Percentiles rank a stretch among this genome's conserved stretches.
phyloP scores from a whole-genome alignment of 805 yeast species.

The Starmerella gropengiesseri region DNA sequence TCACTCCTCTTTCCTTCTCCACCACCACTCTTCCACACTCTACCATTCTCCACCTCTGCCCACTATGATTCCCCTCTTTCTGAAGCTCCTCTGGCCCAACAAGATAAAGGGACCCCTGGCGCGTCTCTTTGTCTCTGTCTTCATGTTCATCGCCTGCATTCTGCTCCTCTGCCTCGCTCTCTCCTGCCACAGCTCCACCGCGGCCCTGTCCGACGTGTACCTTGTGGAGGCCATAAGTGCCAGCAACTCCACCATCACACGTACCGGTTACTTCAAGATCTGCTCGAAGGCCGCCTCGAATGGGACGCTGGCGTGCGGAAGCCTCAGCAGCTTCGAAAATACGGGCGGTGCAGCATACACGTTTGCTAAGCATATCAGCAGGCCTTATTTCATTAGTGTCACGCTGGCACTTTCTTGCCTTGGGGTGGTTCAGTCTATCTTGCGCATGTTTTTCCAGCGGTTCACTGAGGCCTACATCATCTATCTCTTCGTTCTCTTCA shows the following conservation, averaged over 20 bases:
- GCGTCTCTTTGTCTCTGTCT: not conserved
- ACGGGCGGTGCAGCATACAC: not conserved
- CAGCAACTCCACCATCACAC: not conserved
- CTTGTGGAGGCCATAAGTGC: not conserved
- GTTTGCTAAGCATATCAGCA: conserved; percentile 2
- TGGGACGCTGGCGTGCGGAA: not conserved
- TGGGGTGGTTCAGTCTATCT: not conserved
- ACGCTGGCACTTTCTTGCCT: not conserved
- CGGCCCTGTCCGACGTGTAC: not conserved
- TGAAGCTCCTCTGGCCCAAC: not conserved
- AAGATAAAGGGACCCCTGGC: not conserved
- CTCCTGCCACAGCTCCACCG: not conserved
- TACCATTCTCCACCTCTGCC: not conserved
- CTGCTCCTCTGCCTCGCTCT: conserved; percentile 3
- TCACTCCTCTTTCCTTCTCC: too few relatives aligned
- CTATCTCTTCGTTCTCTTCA: not conserved
- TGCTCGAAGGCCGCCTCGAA: not conserved
- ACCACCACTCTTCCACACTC: too few relatives aligned
- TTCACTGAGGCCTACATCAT: not conserved
- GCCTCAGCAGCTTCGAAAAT: conserved; percentile 3
- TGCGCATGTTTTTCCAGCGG: not conserved
- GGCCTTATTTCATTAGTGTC: not conserved
- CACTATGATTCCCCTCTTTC: not conserved
- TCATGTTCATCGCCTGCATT: not conserved
- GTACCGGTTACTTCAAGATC: conserved; percentile 3